Evolutionary conservation across 306 rosid species (phyloP), one percentile per base, ranked within the genome.

Genomic region (Rosa rugosa): DNA sequence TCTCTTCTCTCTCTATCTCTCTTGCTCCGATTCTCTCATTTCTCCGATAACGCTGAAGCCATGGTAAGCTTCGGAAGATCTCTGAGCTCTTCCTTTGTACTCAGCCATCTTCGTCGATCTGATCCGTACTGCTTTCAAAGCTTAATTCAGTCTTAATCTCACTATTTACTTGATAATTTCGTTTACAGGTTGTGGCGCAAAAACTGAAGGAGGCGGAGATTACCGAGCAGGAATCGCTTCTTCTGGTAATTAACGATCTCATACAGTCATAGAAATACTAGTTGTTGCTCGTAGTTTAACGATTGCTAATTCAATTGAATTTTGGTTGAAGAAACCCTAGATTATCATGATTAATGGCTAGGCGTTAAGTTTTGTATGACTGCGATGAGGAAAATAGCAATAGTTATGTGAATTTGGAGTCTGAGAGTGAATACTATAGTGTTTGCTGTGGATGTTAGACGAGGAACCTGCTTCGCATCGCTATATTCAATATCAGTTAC

Each of bases 161-260:
- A n/a, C 70, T 46, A 50, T 45, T 56, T 31, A 57, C 6, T n/a
- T 69, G 27, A 13, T 23, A 62, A 64, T 53, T 14, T 69, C 83
- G 56, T 71, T 82, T 9, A 56, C 91, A 95, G 98, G 98, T 91
- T 45, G 96, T 90, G 49, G 96, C 91, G 3, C 98, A 93, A 91
- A 93, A 90, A 63, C 73, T 84, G 84, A 93, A 93, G 90, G 96
- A 91, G 84, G 89, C 97, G 54, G 96, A 93, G 84, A 93, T 93
- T 83, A 93, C 95, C 34, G 94, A 95, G 86, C 99, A 93, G 90
- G 91, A 91, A 41, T 95, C 99, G 42, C 99, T 93, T 83, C 99
- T 91, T 85, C 98, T 95, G 90, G 99, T 93, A 69, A 83, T 75
- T 49, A 27, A 14, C 80, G 80, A 79, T 73, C 79, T 16, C 44